Evolutionary conservation across 768 basidiomycete species (phyloP), one percentile per base, ranked within the genome.

Genomic region (Lactifluus subvellereus): DNA sequence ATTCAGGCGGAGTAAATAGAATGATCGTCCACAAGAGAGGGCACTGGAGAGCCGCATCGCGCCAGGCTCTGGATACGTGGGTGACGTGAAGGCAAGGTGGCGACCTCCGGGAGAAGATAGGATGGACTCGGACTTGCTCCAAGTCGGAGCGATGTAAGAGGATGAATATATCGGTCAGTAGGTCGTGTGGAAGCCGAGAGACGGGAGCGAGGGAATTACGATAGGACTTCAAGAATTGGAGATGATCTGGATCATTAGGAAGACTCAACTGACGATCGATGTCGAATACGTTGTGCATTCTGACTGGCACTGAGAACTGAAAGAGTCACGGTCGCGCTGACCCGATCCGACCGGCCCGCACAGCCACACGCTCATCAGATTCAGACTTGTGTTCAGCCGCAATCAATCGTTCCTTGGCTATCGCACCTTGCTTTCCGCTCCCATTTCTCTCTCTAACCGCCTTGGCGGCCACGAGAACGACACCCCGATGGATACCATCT

Each of bases 401-500:
- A 27, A 27, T 27, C 27, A 27, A 27, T 27, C 27, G 27, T 27
- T 27, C 27, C 27, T 27, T 27, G 27, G 3, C 27, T 27, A 8
- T 16, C 43, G 14, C n/a, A 20, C 16, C 50, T 33, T 16, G 16
- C 3, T 33, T 51, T 7, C 50, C 30, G 4, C 50, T 51, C 16
- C 7, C 32, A 35, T n/a, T 14, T 37, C 33, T n/a, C 35, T 8
- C 40, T 22, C 42, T 14, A 42, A 16, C 56, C 32, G 35, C 35
- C 49, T 35, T 51, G 20, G 20, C 35, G 33, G 4, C 49, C 57
- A 59, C 53, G 16, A 59, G 1, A 14, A 20, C 42, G n/a, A 49
- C 48, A 32, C 18, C 27, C 20, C 20, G 57, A 90, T 90, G 89
- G 85, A 86, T 61, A 80, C 76, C 50, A 68, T 90, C 55, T 88